Conservation (phyloP, 306 rosid genomes). For the Arachis hypogaea region DNA sequence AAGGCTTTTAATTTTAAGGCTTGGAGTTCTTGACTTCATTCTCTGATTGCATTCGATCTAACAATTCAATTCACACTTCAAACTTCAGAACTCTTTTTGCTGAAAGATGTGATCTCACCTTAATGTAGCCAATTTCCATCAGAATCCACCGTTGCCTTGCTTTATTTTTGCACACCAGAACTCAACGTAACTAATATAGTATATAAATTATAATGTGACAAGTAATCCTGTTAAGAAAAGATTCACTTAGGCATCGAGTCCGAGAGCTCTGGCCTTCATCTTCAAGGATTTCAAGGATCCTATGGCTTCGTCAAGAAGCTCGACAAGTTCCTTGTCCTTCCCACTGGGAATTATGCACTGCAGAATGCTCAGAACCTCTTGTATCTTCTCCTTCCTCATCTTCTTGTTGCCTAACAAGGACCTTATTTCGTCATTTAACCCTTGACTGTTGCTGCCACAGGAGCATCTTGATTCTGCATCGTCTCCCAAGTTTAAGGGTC, state of each 20-base stretch:
- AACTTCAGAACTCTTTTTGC: conserved; percentile 2
- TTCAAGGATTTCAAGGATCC: conserved; percentile 72
- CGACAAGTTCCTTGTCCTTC: conserved; percentile 66
- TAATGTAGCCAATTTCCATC: neutral
- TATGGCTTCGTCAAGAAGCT: conserved; percentile 87
- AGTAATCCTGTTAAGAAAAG: neutral
- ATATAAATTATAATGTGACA: neutral
- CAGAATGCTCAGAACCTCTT: conserved; percentile 66
- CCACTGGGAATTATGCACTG: conserved; percentile 81
- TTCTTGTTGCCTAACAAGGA: conserved; percentile 51
- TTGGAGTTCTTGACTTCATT: conserved; percentile 14
- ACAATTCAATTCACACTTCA: too few relatives aligned
- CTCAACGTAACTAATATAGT: conserved; percentile 33
- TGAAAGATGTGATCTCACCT: neutral
- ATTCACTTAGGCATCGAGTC: conserved; percentile 54
- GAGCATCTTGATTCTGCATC: conserved; percentile 85
- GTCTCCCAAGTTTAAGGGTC: conserved; percentile 45
- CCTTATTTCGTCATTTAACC: conserved; percentile 46
- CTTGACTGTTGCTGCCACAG: conserved; percentile 38
- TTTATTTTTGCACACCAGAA: conserved; percentile 53
- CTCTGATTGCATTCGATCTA: too few relatives aligned
- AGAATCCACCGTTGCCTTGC: conserved; percentile 11
- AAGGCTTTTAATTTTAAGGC: neutral
- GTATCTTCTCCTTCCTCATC: conserved; percentile 74
- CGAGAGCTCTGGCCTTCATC: conserved; percentile 63